Evolutionary conservation across 495 filamentous ascomycete species (phyloP), one percentile per base, ranked within the genome.

Genomic region (Wilcoxina mikolae): DNA sequence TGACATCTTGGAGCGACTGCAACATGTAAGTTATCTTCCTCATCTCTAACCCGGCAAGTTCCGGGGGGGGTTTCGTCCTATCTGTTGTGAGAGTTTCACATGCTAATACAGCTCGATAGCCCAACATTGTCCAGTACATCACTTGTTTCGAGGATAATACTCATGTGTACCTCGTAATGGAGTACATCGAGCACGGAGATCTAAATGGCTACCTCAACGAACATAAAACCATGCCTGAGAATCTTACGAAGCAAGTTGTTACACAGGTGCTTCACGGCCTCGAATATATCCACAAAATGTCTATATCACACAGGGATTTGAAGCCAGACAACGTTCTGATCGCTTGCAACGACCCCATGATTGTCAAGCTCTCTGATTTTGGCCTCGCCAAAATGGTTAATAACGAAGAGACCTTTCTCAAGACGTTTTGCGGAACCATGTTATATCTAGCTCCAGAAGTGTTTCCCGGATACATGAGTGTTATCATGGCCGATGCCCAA

Each of bases 241-340:
- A 69, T 4, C 74, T 80, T 65, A 83, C 78, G 10, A 76, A 80
- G 61, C 72, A 69, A 3, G 84, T 95, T 60, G 75, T 87, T 3
- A 69, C 70, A 1, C 91, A 98, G 65, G 73, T 96, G 17, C 67
- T 95, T 9, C 74, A 79, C 48, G 89, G 87, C 5, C 71, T 98
- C 12, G 78, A 78, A n/a, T 94, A 98, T 65, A 73, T 96, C 10
- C 91, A 98, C 62, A 69, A 75, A 29, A 81, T 79, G 59, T 83
- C 79, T 46, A 95, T 98, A 59, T 95, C 90, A 0, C 91, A 98
- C 70, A 83, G 91, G 3, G 91, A 98, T 68, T 85, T 98, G 61
- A 98, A 98, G 67, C 91, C 91, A 0, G 93, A 96, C 69, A 98
- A 98, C 63, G 95, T 98, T 55, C 72, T 98, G 24, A 83, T 96